Conservation (phyloP, 345 rosid species). For the Dovyalis caffra region DNA sequence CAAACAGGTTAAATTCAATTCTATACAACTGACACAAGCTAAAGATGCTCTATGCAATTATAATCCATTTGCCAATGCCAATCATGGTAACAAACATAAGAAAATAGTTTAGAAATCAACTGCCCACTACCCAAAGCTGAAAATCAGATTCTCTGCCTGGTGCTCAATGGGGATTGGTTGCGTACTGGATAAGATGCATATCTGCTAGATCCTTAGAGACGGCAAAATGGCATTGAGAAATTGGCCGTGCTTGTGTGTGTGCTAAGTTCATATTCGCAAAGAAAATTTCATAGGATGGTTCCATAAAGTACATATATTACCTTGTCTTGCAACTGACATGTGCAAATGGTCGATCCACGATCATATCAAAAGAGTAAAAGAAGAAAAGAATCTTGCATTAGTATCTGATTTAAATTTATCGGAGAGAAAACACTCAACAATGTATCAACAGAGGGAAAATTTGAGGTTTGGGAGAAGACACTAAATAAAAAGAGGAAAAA, state of each 20-base stretch:
- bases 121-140: neutral
- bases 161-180: neutral
- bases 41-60: neutral
- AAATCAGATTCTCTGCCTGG: neutral
- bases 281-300: neutral
- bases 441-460: neutral
- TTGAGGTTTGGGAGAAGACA: neutral
- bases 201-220: neutral
- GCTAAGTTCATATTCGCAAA: neutral
- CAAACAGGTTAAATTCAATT: constrained; percentile 11
- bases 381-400: constrained; percentile 23
- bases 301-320: constrained; percentile 29
- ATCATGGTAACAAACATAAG: neutral
- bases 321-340: constrained; percentile 65
- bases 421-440: constrained; percentile 8
- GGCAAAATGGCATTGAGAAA: neutral
- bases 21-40: neutral
- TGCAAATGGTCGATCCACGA: constrained; percentile 17
- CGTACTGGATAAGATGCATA: too few species aligned
- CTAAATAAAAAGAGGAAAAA: neutral
- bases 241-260: neutral
- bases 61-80: neutral
- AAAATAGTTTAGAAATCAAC: neutral
- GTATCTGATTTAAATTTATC: constrained; percentile 3
- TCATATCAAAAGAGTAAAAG: constrained; percentile 8